Conservation (phyloP, 78 protist species). For the Chrysochromulina parva region DNA sequence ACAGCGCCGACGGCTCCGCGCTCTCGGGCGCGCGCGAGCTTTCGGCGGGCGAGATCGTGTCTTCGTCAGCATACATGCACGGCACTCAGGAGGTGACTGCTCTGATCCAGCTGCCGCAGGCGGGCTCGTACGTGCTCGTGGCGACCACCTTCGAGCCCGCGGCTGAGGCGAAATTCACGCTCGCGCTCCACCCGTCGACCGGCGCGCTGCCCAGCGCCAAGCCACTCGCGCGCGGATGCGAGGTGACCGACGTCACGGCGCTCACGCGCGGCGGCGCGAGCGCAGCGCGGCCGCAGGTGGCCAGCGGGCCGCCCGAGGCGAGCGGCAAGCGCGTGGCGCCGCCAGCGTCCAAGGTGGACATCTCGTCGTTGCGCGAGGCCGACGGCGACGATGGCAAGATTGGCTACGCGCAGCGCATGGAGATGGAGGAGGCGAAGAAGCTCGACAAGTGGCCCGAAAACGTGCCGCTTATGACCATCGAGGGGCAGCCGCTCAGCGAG, state of each 20-base stretch:
- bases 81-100: neutral
- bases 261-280: too few species aligned
- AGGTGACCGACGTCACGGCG: too few species aligned
- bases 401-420: neutral
- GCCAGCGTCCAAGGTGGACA: neutral
- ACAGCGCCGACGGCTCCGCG: neutral
- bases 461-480: constrained; percentile 17
- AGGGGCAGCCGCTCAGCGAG: constrained; percentile 14
- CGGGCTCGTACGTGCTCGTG: neutral
- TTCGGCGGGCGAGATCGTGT: too few species aligned
- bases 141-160: neutral
- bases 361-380: neutral
- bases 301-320: too few species aligned
- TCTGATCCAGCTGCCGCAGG: neutral
- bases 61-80: too few species aligned
- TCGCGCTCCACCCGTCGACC: too few species aligned
- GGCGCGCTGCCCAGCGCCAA: too few species aligned
- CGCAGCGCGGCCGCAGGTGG: too few species aligned
- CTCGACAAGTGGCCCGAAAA: neutral
- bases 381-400: neutral
- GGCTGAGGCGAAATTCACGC: neutral
- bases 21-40: too few species aligned
- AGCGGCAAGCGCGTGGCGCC: neutral
- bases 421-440: neutral
- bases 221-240: too few species aligned